These are phyloP conservation scores for Lichtheimia ramosa DNA, from an alignment of 371 early-diverging fungal species.

Conservation along the genomic window DNA sequence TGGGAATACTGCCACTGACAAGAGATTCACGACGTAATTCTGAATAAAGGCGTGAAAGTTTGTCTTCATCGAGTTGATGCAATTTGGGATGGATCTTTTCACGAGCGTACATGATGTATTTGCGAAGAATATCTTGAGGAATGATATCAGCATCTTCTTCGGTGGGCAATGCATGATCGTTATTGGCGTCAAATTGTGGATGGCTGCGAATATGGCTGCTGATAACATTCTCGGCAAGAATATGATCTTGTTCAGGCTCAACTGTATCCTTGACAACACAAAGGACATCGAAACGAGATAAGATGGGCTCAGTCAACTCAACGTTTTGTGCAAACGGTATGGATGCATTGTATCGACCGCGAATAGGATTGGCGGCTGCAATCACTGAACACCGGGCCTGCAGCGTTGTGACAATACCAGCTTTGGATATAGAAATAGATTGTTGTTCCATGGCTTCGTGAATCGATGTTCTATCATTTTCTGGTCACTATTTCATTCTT, in stretches of 20 bases:
- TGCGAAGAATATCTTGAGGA: conserved; percentile 86
- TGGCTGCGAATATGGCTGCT: conserved; percentile 90
- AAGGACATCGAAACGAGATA: conserved; percentile 99
- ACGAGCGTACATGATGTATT: conserved; percentile 98
- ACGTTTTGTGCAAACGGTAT: conserved; percentile 97
- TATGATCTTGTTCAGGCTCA: conserved; percentile 87
- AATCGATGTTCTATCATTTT: conserved; percentile 73
- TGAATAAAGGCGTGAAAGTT: conserved; percentile 85
- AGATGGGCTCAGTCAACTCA: conserved; percentile 98
- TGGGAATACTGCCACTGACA: conserved; percentile 91
- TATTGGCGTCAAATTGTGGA: conserved; percentile 58
- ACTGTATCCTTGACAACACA: conserved; percentile 97
- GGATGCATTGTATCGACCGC: conserved; percentile 96
- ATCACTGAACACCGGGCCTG: conserved; percentile 91
- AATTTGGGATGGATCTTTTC: conserved; percentile 87
- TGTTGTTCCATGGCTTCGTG: conserved; percentile 99
- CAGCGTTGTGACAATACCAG: conserved; percentile 92
- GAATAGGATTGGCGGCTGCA: conserved; percentile 97
- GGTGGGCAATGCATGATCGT: conserved; percentile 28
- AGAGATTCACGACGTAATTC: conserved; percentile 95
- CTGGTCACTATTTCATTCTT: conserved; percentile 1
- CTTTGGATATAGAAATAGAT: conserved; percentile 89
- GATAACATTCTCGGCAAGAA: conserved; percentile 95
- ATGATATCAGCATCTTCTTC: conserved; percentile 66
- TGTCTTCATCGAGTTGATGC: conserved; percentile 86